Evolutionary conservation across 139 green algal species (phyloP), one percentile per base, ranked within the genome.

Genomic region (Klebsormidium nitens): DNA sequence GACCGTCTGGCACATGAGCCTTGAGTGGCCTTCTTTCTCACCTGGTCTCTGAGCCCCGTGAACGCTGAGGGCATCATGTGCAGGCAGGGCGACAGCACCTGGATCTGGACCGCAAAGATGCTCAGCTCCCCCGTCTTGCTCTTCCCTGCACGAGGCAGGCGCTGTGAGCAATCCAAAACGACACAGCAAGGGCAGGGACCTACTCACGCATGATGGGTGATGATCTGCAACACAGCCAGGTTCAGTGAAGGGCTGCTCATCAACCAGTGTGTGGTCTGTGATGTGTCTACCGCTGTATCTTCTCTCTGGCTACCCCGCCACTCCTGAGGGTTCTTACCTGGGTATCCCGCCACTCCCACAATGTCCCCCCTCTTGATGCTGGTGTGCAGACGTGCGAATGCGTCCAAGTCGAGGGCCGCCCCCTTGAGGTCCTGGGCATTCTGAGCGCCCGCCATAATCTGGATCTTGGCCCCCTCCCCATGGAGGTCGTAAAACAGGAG

Each of bases 401-500:
- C n/a, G n/a, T n/a, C n/a, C 11, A 26, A 50, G 17, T 11, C 42
- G 42, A 26, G 42, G 11, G 42, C 42, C 17, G 42, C n/a, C n/a
- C n/a, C n/a, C n/a, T n/a, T n/a, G n/a, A n/a, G n/a, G n/a, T n/a
- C n/a, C 87, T 73, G 52, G 6, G 52, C 28, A 36, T n/a, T 36
- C 52, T n/a, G 23, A 0, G 84, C 84, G 66, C 97, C 91, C 11
- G 89, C 90, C 85, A 97, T 99, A 68, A 97, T 79, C 78, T 99
- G 95, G 17, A 98, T 77, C 77, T 95, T 96, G 42, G 49, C 50
- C 35, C 89, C 91, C 47, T 96, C 92, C 11, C 64, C 85, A 39
- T 85, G 79, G 35, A 99, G 74, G 80, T 98, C 93, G 66, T 97
- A 97, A 84, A 99, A 99, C 36, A 94, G 66, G 38, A 99, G 86